phyloP scores from a whole-genome alignment of 805 yeast species.

The Sugiyamaella floridensis region DNA sequence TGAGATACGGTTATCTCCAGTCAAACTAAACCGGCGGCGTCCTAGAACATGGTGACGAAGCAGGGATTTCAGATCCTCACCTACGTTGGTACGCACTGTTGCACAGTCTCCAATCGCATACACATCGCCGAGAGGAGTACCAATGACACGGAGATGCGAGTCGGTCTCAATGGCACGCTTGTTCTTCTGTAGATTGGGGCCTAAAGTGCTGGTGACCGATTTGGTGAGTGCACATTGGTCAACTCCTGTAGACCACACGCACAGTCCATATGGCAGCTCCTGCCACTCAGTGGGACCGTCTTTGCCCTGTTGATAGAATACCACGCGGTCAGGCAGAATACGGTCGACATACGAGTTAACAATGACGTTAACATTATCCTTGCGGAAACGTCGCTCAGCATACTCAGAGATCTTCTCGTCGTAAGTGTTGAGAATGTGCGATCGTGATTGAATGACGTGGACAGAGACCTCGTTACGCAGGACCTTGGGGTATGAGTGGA shows the following conservation, averaged over 20 bases:
- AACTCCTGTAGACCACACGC: conserved; percentile 74
- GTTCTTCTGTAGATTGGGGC: conserved; percentile 44
- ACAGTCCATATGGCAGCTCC: conserved; percentile 57
- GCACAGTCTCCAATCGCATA: conserved; percentile 71
- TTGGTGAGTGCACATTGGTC: conserved; percentile 58
- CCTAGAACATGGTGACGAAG: conserved; percentile 29
- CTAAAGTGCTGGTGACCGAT: conserved; percentile 44
- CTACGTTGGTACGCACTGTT: conserved; percentile 54
- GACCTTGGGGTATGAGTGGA: conserved; percentile 49
- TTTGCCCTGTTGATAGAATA: conserved; percentile 45
- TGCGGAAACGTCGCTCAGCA: conserved; percentile 56
- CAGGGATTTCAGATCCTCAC: conserved; percentile 47
- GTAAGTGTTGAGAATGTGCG: conserved; percentile 61
- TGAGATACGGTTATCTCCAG: conserved; percentile 25
- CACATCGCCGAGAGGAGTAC: conserved; percentile 60
- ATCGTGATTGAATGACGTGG: conserved; percentile 62
- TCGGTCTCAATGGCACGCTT: conserved; percentile 71
- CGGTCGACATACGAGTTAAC: conserved; percentile 59
- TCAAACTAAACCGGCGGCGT: conserved; percentile 13
- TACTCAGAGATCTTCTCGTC: conserved; percentile 58
- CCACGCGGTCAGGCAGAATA: conserved; percentile 49
- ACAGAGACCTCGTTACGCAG: conserved; percentile 58
- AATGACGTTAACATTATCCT: conserved; percentile 55
- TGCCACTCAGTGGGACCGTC: conserved; percentile 32
- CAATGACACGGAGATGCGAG: conserved; percentile 60